A percentile compares a stretch with the other conserved stretches of the same genome.
Conservation (phyloP, 257 asterid genomes). For the Fraxinus americana region DNA sequence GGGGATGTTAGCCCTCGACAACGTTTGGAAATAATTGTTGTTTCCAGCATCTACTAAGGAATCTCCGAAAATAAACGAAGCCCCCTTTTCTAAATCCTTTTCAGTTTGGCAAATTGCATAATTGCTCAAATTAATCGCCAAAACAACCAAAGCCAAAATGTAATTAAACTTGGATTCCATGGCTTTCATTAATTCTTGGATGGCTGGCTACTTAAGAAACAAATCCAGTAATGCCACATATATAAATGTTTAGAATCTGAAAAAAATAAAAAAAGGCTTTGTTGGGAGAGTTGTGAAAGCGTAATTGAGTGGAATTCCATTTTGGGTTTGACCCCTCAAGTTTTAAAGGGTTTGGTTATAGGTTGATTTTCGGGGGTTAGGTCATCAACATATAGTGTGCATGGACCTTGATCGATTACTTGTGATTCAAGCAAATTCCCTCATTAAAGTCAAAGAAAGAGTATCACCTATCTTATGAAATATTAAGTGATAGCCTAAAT, state of each 20-base stretch:
- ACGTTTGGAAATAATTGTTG: conserved; percentile 68
- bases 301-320: conserved; percentile 31
- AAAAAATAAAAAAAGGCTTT: background rate
- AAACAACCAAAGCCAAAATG: conserved; percentile 29
- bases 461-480: conserved; percentile 1
- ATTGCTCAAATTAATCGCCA: conserved; percentile 25
- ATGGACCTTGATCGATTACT: conserved; percentile 40
- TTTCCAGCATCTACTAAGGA: conserved; percentile 96
- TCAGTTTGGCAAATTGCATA: conserved; percentile 40
- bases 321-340: conserved; percentile 56
- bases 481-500: background rate
- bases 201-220: conserved; percentile 5
- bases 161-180: conserved; percentile 42
- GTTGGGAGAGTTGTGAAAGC: conserved; percentile 47
- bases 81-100: conserved; percentile 52
- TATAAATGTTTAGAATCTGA: conserved; percentile 21
- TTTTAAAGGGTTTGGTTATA: conserved; percentile 7
- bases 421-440: conserved; percentile 33
- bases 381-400: conserved; percentile 53
- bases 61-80: conserved; percentile 81
- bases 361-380: conserved; percentile 48
- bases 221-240: conserved; percentile 13
- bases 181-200: background rate
- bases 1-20: conserved; percentile 68
- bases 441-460: conserved; percentile 22